Base-by-base conservation (phyloP, 306 rosid species). In the Fragaria nilgerrensis region DNA sequence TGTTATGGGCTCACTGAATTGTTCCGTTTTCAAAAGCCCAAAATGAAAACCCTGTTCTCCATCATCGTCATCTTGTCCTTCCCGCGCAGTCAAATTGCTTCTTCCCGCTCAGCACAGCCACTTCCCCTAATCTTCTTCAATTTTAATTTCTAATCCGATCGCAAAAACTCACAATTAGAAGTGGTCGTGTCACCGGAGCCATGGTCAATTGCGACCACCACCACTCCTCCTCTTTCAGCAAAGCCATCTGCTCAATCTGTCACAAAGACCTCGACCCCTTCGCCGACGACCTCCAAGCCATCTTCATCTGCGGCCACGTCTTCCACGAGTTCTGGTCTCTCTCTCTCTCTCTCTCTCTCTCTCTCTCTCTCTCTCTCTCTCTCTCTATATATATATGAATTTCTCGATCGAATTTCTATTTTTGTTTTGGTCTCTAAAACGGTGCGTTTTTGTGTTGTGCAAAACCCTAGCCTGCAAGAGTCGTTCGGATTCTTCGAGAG, bases 291-390 rank as follows among this genome's bases (percentile, higher is more conserved):
- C 94, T 94, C 66, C 97, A 94, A 84, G 85, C 92, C 10, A 86
- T 94, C 75, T 79, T 88, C 27, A 80, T 86, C 73, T 94, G 98
- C 77, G 98, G 98, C 64, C 98, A 94, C 63, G 98, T 94, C 84
- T 94, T 92, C 78, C 98, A 94, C 82, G 97, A 92, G 82, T 90
- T 94, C 77, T 94, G 98, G 98, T 94, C 58, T 14, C 49, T 78
- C 59, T 78, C 64, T 22, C 12, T 22, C 25, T 10, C 44, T 64
- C 69, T 29, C 0, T 29, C 32, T 29, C 32, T 29, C 2, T 29
- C 32, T 94, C 58, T 14, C 49, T 78, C 59, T 78, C 64, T 22
- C 12, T 22, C 25, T 10, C 44, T 64, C 69, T 29, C 0, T 29
- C 32, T 29, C 32, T 29, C 2, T 29, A n/a, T n/a, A n/a, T n/a